These are phyloP conservation scores for Coemansia sp. DNA, from an alignment of 192 early-diverging fungal genomes.

Conservation along the genomic window DNA sequence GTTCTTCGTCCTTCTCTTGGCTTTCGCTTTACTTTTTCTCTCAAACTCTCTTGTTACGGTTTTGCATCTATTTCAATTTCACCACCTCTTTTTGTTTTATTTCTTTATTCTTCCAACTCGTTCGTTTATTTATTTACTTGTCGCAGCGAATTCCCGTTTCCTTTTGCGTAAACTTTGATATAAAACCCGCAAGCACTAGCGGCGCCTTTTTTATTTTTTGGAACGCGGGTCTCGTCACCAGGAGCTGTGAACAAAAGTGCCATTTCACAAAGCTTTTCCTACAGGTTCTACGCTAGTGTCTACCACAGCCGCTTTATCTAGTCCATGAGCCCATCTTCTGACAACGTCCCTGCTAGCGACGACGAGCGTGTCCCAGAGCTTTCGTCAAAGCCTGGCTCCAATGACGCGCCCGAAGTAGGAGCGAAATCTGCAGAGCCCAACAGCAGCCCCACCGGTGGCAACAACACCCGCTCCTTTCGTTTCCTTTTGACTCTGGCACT, in stretches of 20 bases:
- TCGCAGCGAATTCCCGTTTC: not conserved
- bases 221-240: too few species aligned
- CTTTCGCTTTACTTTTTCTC: not conserved
- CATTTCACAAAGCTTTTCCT: too few species aligned
- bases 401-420: not conserved
- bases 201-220: too few species aligned
- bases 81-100: not conserved
- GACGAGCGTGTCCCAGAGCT: not conserved
- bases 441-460: slow-evolving; percentile 26
- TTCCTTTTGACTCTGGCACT: slow-evolving; percentile 54
- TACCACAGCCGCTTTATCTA: not conserved
- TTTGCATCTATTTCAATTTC: slow-evolving; percentile 7
- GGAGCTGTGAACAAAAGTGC: too few species aligned
- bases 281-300: too few species aligned
- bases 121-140: not conserved
- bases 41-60: slow-evolving; percentile 1
- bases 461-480: slow-evolving; percentile 56
- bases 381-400: not conserved
- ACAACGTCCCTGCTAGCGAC: not conserved
- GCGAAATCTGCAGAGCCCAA: not conserved
- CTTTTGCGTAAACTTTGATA: not conserved
- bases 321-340: slow-evolving; percentile 1
- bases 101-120: not conserved
- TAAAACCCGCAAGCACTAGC: not conserved
- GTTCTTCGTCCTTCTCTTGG: not conserved